Base-by-base conservation (phyloP, 2,329 filamentous ascomycete genomes). In the Fusarium bactridioides region DNA sequence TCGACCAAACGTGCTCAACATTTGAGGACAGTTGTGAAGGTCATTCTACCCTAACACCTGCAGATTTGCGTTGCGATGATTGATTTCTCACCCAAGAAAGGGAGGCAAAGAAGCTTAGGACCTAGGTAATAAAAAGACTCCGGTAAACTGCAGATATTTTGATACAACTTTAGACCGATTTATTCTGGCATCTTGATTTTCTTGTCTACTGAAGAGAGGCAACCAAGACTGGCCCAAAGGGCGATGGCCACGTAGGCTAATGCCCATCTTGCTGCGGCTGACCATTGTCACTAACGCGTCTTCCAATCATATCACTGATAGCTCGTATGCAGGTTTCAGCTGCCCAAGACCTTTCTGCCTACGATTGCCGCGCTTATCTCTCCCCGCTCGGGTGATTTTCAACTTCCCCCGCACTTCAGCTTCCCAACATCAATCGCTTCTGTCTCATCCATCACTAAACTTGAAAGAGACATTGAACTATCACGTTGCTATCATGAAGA, bases 351-450 rank as follows among this genome's bases (percentile, higher is more conserved):
- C 2, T 23, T 23, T 23, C 29, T 33, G 21, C 29, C 21, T 7
- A 31, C 21, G 4, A 47, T n/a, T 11, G 4, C 25, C 2, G 15
- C 2, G 19, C 19, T 47, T 16, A 16, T 4, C 1, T 16, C 19
- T 9, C 44, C 19, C 19, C 19, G 13, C 44, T 29, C 25, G 6
- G 9, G 13, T 0, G 19, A 16, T 10, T n/a, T 50, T 50, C 27
- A 50, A 33, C 3, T 2, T 13, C 1, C 27, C 47, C 29, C 47
- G 29, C 45, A 50, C 13, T 0, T n/a, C 7, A 29, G 10, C 13
- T 19, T 25, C 2, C 19, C 0, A 11, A 2, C 0, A 15, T 16
- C 7, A 16, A 16, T 16, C 13, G 29, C 12, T 11, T 47, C 4
- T 2, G 5, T 47, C 19, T n/a, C 1, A 29, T 29, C 0, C 15